Evolutionary conservation across 768 basidiomycete genomes (phyloP).

Genomic region (Calocybe cyanea): DNA sequence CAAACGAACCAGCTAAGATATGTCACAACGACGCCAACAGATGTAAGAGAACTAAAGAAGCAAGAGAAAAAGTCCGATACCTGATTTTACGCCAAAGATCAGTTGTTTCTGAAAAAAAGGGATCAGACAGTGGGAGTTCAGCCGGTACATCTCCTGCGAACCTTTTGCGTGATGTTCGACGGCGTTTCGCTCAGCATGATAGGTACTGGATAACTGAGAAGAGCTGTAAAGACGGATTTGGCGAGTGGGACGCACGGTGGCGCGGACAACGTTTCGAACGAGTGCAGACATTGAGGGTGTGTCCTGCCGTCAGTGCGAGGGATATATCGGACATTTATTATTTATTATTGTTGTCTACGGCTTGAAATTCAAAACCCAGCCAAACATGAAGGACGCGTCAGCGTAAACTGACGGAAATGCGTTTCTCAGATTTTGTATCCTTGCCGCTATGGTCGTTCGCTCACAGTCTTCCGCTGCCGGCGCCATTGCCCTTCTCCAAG

Average conservation of each 20-base stretch:
- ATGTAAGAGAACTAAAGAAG: conserved; percentile 8
- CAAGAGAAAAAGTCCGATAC: conserved; percentile 21
- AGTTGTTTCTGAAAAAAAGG: conserved; percentile 51
- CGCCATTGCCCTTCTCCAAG: conserved; percentile 86
- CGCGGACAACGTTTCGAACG: conserved; percentile 45
- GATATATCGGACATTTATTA: conserved; percentile 31
- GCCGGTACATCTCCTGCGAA: no score
- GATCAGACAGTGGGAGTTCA: conserved; percentile 1
- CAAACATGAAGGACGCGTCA: conserved; percentile 37
- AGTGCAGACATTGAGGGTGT: conserved; percentile 43
- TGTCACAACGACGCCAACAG: neutral
- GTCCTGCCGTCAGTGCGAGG: conserved; percentile 18
- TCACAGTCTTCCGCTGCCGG: conserved; percentile 83
- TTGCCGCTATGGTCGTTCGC: conserved; percentile 56
- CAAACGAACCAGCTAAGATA: conserved; percentile 68
- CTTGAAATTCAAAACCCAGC: conserved; percentile 25
- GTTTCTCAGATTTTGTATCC: conserved; percentile 17
- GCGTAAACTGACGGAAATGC: conserved; percentile 25
- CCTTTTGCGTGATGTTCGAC: conserved; percentile 65
- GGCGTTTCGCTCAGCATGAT: conserved; percentile 50
- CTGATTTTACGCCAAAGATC: conserved; percentile 87
- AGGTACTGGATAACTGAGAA: conserved; percentile 37
- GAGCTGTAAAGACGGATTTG: conserved; percentile 37
- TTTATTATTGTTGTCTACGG: conserved; percentile 24
- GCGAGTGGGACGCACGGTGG: conserved; percentile 40